These are phyloP conservation scores for Boletus rubescentipes DNA, from an alignment of 768 basidiomycete species.

Conservation along the genomic window DNA sequence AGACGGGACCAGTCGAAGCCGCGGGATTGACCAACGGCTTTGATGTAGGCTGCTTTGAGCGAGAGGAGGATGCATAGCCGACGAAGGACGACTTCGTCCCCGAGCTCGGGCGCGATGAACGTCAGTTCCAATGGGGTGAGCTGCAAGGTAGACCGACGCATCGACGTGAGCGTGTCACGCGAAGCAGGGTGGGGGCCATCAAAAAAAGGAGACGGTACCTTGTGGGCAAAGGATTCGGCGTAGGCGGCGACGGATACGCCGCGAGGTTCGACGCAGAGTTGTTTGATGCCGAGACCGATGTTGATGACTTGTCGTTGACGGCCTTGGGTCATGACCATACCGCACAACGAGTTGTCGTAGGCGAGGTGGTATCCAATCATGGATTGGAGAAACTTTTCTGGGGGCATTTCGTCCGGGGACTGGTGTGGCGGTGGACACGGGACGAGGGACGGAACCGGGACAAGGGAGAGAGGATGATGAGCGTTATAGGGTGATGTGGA, in stretches of 20 bases:
- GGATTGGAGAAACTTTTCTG: slow-evolving; percentile 63
- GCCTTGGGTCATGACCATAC: slow-evolving; percentile 87
- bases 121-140: slow-evolving; percentile 51
- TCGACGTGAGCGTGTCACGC: neutral
- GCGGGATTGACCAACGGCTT: slow-evolving; percentile 76
- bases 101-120: slow-evolving; percentile 49
- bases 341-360: slow-evolving; percentile 65
- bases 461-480: neutral
- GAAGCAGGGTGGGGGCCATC: no score
- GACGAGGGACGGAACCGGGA: neutral
- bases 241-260: slow-evolving; percentile 61
- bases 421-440: slow-evolving; percentile 17
- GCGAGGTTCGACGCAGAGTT: slow-evolving; percentile 59
- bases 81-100: slow-evolving; percentile 66
- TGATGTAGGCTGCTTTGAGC: slow-evolving; percentile 79
- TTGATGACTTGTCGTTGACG: slow-evolving; percentile 72
- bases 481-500: neutral
- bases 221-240: slow-evolving; percentile 71
- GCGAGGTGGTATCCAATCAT: slow-evolving; percentile 81
- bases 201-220: slow-evolving; percentile 43
- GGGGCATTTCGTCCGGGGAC: slow-evolving; percentile 59
- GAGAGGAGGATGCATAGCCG: slow-evolving; percentile 76
- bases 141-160: slow-evolving; percentile 6
- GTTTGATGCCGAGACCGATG: slow-evolving; percentile 78
- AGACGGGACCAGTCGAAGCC: slow-evolving; percentile 82